These are phyloP conservation scores for Oryza brachyantha DNA, from an alignment of 176 grass and related monocot genomes.

Conservation along the genomic window DNA sequence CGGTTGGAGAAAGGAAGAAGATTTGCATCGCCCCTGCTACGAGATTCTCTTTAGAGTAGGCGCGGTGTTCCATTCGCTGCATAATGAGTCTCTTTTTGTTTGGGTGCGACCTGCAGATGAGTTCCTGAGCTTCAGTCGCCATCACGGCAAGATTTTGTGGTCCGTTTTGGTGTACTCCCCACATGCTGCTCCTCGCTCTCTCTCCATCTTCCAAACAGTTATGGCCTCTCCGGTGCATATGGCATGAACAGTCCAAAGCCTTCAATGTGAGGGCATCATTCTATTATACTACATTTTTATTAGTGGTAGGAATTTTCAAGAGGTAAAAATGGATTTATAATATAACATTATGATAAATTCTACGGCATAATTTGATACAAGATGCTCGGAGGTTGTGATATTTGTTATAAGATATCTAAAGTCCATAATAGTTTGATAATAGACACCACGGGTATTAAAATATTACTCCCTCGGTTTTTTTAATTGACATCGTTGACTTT, in stretches of 20 bases:
- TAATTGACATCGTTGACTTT: too few relatives aligned
- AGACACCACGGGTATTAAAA: too few relatives aligned
- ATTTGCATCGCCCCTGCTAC: not conserved
- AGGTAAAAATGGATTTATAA: too few relatives aligned
- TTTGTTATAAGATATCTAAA: too few relatives aligned
- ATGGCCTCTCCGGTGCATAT: not conserved
- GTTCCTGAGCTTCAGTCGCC: conserved; percentile 25
- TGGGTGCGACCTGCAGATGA: not conserved
- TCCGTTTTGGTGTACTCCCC: conserved; percentile 40
- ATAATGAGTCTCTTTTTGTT: conserved; percentile 3
- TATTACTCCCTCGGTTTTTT: too few relatives aligned
- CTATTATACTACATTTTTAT: too few relatives aligned
- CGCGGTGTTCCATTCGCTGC: conserved; percentile 3
- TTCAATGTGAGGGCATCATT: not conserved
- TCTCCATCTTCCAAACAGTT: conserved; percentile 14
- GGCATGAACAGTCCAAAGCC: not conserved
- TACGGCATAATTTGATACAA: too few relatives aligned
- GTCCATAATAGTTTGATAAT: too few relatives aligned
- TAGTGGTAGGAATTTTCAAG: too few relatives aligned
- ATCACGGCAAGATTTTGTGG: conserved; percentile 41
- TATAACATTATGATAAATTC: too few relatives aligned
- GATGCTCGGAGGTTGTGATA: too few relatives aligned
- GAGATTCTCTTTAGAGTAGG: conserved; percentile 28
- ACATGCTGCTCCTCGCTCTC: conserved; percentile 41
- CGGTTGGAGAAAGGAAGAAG: not conserved